Conservation (phyloP, 148 eudicot species). For the Heliamphora exappendiculata region DNA sequence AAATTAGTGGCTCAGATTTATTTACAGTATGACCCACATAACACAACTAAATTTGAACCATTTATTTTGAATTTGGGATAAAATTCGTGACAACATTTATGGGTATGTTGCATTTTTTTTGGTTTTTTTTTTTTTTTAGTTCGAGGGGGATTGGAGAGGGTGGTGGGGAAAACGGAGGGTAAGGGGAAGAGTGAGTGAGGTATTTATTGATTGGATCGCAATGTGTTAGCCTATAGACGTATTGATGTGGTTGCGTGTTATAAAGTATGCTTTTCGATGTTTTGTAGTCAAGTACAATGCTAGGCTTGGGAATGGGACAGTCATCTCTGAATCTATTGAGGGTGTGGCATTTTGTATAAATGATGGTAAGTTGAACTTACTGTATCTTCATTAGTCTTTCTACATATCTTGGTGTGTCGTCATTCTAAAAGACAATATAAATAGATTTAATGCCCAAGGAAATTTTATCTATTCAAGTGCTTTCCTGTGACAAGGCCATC, state of each 20-base stretch:
- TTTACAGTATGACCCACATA: too few species aligned
- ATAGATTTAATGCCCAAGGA: background rate
- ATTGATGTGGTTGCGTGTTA: background rate
- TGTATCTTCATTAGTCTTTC: background rate
- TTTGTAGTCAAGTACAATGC: constrained; percentile 45
- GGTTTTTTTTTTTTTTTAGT: too few species aligned
- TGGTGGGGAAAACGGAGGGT: too few species aligned
- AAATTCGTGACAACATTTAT: too few species aligned
- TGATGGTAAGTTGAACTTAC: constrained; percentile 28
- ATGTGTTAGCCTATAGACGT: background rate
- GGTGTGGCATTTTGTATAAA: constrained; percentile 28
- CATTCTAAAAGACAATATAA: background rate
- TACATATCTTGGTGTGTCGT: background rate
- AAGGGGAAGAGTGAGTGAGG: background rate
- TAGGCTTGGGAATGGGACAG: constrained; percentile 35
- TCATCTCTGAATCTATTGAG: constrained; percentile 27
- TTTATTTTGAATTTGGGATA: too few species aligned
- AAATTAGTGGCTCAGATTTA: too few species aligned
- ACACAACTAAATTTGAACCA: too few species aligned
- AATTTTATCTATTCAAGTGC: background rate
- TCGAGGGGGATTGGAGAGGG: too few species aligned
- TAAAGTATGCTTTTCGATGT: background rate
- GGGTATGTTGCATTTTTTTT: too few species aligned
- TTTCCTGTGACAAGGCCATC: background rate
- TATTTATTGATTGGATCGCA: background rate